These are phyloP conservation scores for Rhizopus delemar DNA, from an alignment of 371 early-diverging fungal genomes.

Conservation along the genomic window DNA sequence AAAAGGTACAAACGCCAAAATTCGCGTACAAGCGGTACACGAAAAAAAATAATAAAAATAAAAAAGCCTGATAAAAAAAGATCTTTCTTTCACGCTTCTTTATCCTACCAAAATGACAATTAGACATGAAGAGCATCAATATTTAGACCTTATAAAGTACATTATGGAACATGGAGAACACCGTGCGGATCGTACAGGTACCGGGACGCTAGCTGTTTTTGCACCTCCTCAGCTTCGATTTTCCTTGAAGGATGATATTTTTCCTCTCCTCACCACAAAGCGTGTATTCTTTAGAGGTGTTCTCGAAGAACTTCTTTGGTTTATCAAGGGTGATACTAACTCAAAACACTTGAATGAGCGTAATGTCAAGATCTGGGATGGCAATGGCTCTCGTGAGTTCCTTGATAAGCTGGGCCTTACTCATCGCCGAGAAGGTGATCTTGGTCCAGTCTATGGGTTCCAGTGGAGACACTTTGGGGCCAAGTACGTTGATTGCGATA, in stretches of 20 bases:
- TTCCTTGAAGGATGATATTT: conserved; percentile 71
- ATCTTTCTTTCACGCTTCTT: conserved; percentile 8
- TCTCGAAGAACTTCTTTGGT: conserved; percentile 97
- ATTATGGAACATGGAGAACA: conserved; percentile 81
- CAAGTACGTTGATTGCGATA: conserved; percentile 82
- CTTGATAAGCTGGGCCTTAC: conserved; percentile 85
- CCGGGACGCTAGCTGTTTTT: conserved; percentile 94
- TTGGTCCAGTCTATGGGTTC: conserved; percentile 99
- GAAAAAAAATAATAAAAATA: conserved; percentile 1
- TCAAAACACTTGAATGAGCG: conserved; percentile 78
- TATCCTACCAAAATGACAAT: conserved; percentile 25
- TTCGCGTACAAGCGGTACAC: conserved; percentile 1
- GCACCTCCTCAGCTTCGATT: conserved; percentile 94
- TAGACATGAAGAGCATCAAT: conserved; percentile 84
- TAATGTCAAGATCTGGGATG: conserved; percentile 97
- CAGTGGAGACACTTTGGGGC: conserved; percentile 99
- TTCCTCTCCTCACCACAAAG: conserved; percentile 98
- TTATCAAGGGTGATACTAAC: conserved; percentile 94
- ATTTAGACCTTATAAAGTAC: conserved; percentile 80
- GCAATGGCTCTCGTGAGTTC: conserved; percentile 92
- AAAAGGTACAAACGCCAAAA: background rate
- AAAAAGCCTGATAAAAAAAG: background rate
- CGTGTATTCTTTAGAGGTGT: conserved; percentile 92
- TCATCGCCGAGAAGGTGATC: conserved; percentile 87
- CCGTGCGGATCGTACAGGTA: conserved; percentile 95